A percentile compares a stretch with the other conserved stretches of the same genome.
phyloP scores from a whole-genome alignment of 2,329 filamentous ascomycete species.

The Trichoderma koningii region DNA sequence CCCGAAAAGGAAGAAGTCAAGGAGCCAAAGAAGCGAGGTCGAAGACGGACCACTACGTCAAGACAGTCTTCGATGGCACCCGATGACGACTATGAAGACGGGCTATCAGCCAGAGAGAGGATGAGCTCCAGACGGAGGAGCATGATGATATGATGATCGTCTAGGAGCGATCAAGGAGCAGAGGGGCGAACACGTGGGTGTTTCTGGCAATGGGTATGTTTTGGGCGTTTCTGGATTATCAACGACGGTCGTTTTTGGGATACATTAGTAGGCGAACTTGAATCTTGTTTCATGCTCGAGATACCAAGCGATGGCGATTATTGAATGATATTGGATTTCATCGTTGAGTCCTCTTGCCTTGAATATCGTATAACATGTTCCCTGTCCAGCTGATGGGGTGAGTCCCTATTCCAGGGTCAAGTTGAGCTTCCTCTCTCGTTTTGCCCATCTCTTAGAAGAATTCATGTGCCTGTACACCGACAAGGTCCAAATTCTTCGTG shows the following conservation, averaged over 20 bases:
- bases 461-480: background rate
- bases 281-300: constrained; percentile 38
- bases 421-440: background rate
- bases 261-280: constrained; percentile 34
- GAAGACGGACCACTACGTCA: constrained; percentile 41
- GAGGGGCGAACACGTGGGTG: constrained; percentile 28
- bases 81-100: constrained; percentile 43
- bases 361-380: constrained; percentile 29
- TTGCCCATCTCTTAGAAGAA: constrained; percentile 23
- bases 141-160: constrained; percentile 54
- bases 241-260: constrained; percentile 28
- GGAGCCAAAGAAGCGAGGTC: constrained; percentile 33
- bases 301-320: constrained; percentile 44
- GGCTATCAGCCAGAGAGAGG: constrained; percentile 35
- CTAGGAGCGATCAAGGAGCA: constrained; percentile 35
- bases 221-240: constrained; percentile 36
- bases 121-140: constrained; percentile 53
- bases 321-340: constrained; percentile 39
- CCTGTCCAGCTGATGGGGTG: constrained; percentile 29
- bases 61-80: constrained; percentile 46
- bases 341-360: constrained; percentile 30
- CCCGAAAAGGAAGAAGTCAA: constrained; percentile 37
- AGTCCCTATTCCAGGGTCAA: constrained; percentile 28
- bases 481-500: background rate
- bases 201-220: constrained; percentile 32